Percentiles rank a stretch among this genome's conserved stretches.
Conservation (phyloP, 768 basidiomycete species). For the Kwoniella dejecticola region DNA sequence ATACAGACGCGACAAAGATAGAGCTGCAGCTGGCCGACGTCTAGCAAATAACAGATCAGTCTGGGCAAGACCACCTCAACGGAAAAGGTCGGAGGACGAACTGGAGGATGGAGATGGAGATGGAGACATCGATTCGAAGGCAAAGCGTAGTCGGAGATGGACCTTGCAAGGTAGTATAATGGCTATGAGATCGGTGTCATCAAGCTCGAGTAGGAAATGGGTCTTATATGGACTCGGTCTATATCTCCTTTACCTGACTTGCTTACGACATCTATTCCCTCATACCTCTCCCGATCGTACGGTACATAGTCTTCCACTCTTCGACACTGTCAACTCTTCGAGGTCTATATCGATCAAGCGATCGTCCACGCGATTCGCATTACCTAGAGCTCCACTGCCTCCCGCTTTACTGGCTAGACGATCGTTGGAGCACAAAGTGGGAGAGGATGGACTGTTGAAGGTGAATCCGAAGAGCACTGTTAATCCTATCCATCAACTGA, state of each 20-base stretch:
- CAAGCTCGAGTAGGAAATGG: not conserved
- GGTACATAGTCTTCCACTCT: not conserved
- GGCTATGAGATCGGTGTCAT: not conserved
- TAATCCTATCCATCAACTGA: slow-evolving; percentile 55
- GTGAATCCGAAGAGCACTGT: slow-evolving; percentile 43
- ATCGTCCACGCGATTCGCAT: not conserved
- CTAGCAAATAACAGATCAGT: not conserved
- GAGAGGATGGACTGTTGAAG: slow-evolving; percentile 40
- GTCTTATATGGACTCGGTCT: slow-evolving; percentile 1
- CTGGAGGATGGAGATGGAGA: slow-evolving; percentile 9
- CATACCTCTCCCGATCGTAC: not conserved
- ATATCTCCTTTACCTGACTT: not conserved
- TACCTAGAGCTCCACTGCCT: slow-evolving; percentile 6
- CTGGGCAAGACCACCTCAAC: not conserved
- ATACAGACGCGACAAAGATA: slow-evolving; percentile 5
- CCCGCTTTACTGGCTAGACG: slow-evolving; percentile 4
- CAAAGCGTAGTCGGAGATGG: not conserved
- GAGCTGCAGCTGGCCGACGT: not conserved
- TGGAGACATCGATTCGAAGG: not conserved
- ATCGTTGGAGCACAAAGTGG: slow-evolving; percentile 27
- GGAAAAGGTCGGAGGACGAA: not conserved
- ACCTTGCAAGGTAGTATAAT: not conserved
- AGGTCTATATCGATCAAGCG: not conserved
- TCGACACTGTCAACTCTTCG: not conserved
- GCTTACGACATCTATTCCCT: not conserved